A percentile compares a stretch with the other conserved stretches of the same genome.
phyloP scores from a whole-genome alignment of 495 filamentous ascomycete species.

The Hypomontagnella submonticulosa region DNA sequence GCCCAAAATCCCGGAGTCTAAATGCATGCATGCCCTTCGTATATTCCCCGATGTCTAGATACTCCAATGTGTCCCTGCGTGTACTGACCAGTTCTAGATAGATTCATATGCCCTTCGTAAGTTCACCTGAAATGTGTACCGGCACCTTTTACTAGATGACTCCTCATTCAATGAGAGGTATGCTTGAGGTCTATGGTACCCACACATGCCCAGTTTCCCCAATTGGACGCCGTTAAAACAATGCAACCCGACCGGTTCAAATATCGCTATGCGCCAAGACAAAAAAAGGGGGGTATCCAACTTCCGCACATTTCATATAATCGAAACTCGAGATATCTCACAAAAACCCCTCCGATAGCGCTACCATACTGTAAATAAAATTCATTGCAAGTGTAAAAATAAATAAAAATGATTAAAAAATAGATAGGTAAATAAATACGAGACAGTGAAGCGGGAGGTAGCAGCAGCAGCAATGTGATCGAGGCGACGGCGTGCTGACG shows the following conservation, averaged over 20 bases:
- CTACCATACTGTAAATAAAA: background rate
- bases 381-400: too few relatives aligned
- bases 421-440: background rate
- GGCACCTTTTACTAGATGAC: conserved; percentile 12
- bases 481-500: conserved; percentile 1
- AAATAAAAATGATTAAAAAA: too few relatives aligned
- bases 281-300: conserved; percentile 36
- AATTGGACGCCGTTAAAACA: conserved; percentile 33
- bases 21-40: conserved; percentile 20
- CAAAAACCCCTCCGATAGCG: conserved; percentile 11
- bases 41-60: conserved; percentile 19
- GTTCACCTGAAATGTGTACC: conserved; percentile 10
- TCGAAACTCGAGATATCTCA: conserved; percentile 29
- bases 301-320: conserved; percentile 27
- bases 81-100: conserved; percentile 7
- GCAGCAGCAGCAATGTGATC: background rate
- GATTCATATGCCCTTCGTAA: conserved; percentile 10
- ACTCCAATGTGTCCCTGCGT: conserved; percentile 3
- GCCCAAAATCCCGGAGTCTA: conserved; percentile 14
- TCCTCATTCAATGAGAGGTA: conserved; percentile 11
- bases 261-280: conserved; percentile 21
- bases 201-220: conserved; percentile 22
- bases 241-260: conserved; percentile 26
- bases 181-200: conserved; percentile 29
- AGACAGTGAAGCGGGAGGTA: background rate